Percentiles rank a stretch among this genome's conserved stretches.
Conservation (phyloP, 2,329 filamentous ascomycete genomes). For the Monilinia vaccinii-corymbosi region DNA sequence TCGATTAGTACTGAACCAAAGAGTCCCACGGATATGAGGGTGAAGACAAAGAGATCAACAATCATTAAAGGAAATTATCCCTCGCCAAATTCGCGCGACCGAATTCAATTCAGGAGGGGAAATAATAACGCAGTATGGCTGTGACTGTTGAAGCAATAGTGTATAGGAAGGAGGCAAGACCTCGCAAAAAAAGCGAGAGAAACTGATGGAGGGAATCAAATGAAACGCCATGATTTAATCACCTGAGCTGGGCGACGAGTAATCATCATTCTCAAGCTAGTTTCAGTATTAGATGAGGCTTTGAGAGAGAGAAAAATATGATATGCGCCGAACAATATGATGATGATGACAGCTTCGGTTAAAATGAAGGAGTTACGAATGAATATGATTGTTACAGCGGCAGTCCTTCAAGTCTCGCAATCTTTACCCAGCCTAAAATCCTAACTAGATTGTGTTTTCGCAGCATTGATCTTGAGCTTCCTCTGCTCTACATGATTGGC, state of each 20-base stretch:
- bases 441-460: not conserved
- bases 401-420: not conserved
- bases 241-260: constrained; percentile 3
- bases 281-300: not conserved
- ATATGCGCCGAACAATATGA: not conserved
- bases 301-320: not conserved
- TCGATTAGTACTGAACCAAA: not conserved
- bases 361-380: not conserved
- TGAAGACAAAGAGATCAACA: not conserved
- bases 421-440: not conserved
- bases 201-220: not conserved
- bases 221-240: not conserved
- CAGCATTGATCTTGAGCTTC: not conserved
- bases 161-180: not conserved
- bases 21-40: constrained; percentile 11
- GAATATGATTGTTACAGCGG: not conserved
- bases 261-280: not conserved
- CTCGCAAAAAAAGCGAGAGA: not conserved
- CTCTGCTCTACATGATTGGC: not conserved
- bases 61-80: constrained; percentile 3
- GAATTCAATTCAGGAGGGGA: not conserved
- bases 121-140: not conserved
- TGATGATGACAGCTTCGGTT: not conserved
- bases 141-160: constrained; percentile 1
- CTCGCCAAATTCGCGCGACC: constrained; percentile 8